A percentile compares a stretch with the other conserved stretches of the same genome.
Conservation (phyloP, 2,329 filamentous ascomycete species). For the Fusarium sp. region DNA sequence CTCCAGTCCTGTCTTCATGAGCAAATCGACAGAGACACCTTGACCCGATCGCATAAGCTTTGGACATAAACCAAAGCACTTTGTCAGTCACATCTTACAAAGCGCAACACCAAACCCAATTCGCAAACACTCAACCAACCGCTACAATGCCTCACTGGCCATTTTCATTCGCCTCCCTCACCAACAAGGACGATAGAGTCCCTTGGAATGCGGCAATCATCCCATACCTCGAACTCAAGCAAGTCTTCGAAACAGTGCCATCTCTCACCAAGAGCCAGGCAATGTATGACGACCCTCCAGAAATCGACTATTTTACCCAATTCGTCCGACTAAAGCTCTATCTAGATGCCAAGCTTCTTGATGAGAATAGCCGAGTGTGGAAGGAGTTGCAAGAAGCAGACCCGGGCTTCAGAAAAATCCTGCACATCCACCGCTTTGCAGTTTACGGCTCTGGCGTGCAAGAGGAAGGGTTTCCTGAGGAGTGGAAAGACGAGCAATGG, state of each 20-base stretch:
- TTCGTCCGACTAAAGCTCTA: neutral
- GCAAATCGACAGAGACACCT: neutral
- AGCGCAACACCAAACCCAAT: neutral
- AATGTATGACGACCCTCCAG: neutral
- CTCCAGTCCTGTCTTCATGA: neutral
- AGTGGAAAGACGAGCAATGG: neutral
- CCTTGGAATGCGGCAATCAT: neutral
- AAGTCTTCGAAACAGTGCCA: neutral
- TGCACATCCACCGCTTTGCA: neutral
- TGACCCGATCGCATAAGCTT: neutral
- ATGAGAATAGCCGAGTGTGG: neutral
- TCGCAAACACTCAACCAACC: neutral
- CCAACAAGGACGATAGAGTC: neutral
- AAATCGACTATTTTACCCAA: neutral
- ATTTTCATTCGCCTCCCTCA: neutral
- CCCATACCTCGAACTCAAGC: neutral
- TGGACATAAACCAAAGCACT: neutral
- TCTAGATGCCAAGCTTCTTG: neutral
- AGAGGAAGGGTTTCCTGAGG: neutral
- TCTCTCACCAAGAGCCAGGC: neutral
- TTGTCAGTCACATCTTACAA: neutral
- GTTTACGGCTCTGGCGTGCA: neutral
- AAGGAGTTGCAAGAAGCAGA: neutral
- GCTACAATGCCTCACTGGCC: neutral
- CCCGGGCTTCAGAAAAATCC: neutral